A percentile compares a stretch with the other conserved stretches of the same genome.
phyloP scores from a whole-genome alignment of 164 flowering plant species.

The Liquidambar formosana region DNA sequence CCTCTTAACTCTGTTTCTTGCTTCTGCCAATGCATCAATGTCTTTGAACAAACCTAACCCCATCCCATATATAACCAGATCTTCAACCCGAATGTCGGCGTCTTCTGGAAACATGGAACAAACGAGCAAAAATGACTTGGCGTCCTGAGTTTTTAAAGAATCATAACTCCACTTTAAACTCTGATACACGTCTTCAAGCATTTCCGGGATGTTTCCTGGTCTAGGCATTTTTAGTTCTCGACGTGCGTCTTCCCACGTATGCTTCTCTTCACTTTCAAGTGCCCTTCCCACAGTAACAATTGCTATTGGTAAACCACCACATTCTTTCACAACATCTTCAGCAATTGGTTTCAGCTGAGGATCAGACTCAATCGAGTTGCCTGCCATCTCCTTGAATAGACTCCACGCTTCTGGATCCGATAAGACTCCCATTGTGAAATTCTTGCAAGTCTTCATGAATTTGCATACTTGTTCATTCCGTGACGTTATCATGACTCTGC shows the following conservation, averaged over 20 bases:
- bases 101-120: constrained; percentile 1
- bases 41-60: constrained; percentile 5
- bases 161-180: constrained; percentile 13
- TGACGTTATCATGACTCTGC: constrained; percentile 5
- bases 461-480: background rate
- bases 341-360: background rate
- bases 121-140: constrained; percentile 10
- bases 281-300: constrained; percentile 3
- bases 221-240: background rate
- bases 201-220: background rate
- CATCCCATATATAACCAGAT: background rate
- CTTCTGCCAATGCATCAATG: background rate
- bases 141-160: constrained; percentile 3
- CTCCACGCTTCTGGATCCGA: background rate
- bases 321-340: background rate
- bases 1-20: background rate
- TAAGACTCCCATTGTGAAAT: background rate
- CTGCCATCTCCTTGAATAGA: background rate
- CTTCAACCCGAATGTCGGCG: background rate
- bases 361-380: background rate
- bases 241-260: constrained; percentile 11
- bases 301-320: constrained; percentile 13
- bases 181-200: background rate
- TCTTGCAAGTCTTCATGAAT: background rate
- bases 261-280: background rate